Conservation (phyloP, 2,329 filamentous ascomycete species). For the Aotearoamyces nothofagi region DNA sequence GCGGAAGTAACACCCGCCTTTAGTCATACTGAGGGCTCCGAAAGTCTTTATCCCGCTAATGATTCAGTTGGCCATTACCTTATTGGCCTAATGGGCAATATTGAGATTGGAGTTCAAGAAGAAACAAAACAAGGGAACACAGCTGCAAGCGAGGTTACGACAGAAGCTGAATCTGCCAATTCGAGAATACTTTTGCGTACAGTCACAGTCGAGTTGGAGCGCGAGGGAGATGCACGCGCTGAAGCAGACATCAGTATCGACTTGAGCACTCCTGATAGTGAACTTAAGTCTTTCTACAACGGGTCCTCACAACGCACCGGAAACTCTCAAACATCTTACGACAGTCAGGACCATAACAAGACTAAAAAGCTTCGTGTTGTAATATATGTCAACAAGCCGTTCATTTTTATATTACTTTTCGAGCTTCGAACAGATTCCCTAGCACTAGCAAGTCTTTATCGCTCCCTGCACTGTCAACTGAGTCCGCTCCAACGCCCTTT, state of each 20-base stretch:
- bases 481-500: slow-evolving; percentile 41
- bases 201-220: slow-evolving; percentile 48
- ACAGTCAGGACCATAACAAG: slow-evolving; percentile 37
- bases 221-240: slow-evolving; percentile 22
- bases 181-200: slow-evolving; percentile 48
- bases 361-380: slow-evolving; percentile 48
- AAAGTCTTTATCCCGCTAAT: slow-evolving; percentile 3
- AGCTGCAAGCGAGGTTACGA: not conserved
- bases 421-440: slow-evolving; percentile 41
- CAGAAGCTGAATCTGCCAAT: slow-evolving; percentile 18
- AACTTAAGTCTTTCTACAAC: slow-evolving; percentile 1
- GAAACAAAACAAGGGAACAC: slow-evolving; percentile 6
- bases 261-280: slow-evolving; percentile 17
- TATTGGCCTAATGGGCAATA: slow-evolving; percentile 51
- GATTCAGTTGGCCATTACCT: slow-evolving; percentile 37
- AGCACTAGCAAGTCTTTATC: slow-evolving; percentile 38
- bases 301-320: slow-evolving; percentile 4
- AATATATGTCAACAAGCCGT: slow-evolving; percentile 59
- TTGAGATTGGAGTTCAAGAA: slow-evolving; percentile 29
- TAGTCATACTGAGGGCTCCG: not conserved
- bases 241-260: slow-evolving; percentile 31
- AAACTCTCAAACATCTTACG: slow-evolving; percentile 17
- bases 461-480: slow-evolving; percentile 44
- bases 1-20: not conserved
- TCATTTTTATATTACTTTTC: slow-evolving; percentile 67